phyloP scores from a whole-genome alignment of 2,329 filamentous ascomycete genomes.

The Xylariaceae sp. region DNA sequence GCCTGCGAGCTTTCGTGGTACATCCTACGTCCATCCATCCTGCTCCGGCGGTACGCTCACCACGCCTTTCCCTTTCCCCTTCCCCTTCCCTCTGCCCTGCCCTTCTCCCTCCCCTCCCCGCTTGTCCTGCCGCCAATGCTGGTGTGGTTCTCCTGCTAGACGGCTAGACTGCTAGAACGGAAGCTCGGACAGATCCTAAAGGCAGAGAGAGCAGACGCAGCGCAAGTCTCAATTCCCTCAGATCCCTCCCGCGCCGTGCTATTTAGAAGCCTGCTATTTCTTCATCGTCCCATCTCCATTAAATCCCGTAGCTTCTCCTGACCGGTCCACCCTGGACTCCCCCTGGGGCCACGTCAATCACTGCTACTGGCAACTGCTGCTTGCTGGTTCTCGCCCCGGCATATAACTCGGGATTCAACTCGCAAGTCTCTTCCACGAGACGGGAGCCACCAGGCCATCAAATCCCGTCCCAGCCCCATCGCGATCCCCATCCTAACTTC shows the following conservation, averaged over 20 bases:
- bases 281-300: constrained; percentile 14
- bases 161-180: background rate
- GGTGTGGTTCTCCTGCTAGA: constrained; percentile 8
- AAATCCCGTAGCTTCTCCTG: constrained; percentile 8
- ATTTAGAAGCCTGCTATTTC: constrained; percentile 8
- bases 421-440: constrained; percentile 10
- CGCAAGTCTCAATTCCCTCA: constrained; percentile 3
- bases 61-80: background rate
- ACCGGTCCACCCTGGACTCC: background rate
- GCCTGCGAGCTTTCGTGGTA: constrained; percentile 1
- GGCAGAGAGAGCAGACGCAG: background rate
- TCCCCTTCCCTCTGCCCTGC: too few relatives aligned
- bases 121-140: background rate
- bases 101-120: background rate
- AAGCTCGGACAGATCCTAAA: background rate
- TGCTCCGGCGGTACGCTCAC: constrained; percentile 7
- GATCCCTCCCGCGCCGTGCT: background rate
- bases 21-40: background rate
- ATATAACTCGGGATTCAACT: constrained; percentile 8
- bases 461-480: constrained; percentile 12
- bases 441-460: constrained; percentile 12
- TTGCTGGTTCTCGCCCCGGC: background rate
- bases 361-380: background rate
- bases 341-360: background rate
- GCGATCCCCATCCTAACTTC: constrained; percentile 7